A percentile compares a stretch with the other conserved stretches of the same genome.
These are phyloP conservation scores for Pseudogymnoascus sp. DNA, from an alignment of 2,329 filamentous ascomycete species.

Conservation along the genomic window DNA sequence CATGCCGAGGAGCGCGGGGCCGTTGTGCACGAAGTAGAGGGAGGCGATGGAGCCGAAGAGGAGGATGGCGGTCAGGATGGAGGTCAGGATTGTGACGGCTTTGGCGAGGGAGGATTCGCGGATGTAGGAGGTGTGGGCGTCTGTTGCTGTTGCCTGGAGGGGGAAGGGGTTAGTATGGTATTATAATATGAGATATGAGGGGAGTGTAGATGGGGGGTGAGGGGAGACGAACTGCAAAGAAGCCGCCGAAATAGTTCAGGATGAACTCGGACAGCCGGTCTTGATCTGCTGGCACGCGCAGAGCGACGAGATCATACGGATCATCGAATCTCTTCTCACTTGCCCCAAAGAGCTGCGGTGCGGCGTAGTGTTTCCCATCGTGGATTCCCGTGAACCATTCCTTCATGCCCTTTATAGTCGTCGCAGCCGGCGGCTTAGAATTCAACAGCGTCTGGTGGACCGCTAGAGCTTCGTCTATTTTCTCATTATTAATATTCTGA, in stretches of 20 bases:
- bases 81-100: slow-evolving; percentile 13
- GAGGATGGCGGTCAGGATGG: slow-evolving; percentile 16
- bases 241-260: slow-evolving; percentile 21
- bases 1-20: slow-evolving; percentile 16
- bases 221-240: slow-evolving; percentile 11
- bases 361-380: background rate
- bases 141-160: slow-evolving; percentile 3
- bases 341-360: slow-evolving; percentile 21
- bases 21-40: slow-evolving; percentile 16
- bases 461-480: slow-evolving; percentile 16
- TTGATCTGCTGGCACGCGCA: slow-evolving; percentile 21
- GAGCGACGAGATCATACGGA: slow-evolving; percentile 22
- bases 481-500: background rate
- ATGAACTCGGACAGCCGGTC: slow-evolving; percentile 26
- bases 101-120: slow-evolving; percentile 11
- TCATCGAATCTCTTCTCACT: slow-evolving; percentile 16
- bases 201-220: too few relatives aligned
- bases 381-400: slow-evolving; percentile 19
- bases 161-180: background rate
- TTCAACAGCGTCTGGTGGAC: slow-evolving; percentile 17
- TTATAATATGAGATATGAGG: too few relatives aligned
- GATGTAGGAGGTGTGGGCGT: slow-evolving; percentile 15
- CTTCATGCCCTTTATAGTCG: slow-evolving; percentile 18
- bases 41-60: slow-evolving; percentile 19
- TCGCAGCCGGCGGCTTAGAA: slow-evolving; percentile 10